A percentile compares a stretch with the other conserved stretches of the same genome.
Evolutionary conservation across 2,329 filamentous ascomycete species (phyloP).

Genomic region (Onygenales sp.): DNA sequence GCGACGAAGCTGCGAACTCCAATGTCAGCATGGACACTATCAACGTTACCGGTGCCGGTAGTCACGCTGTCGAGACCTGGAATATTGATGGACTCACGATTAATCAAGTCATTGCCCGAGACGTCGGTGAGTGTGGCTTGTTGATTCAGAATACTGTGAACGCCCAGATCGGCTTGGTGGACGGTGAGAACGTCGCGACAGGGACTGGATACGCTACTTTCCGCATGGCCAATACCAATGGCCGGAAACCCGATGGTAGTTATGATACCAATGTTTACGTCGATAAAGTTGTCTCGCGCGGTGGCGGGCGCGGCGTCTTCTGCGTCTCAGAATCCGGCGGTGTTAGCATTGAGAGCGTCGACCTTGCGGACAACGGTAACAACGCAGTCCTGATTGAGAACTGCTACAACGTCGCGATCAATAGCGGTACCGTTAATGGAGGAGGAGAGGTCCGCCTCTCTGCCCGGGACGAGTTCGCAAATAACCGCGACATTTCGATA

Average conservation of each 20-base stretch:
- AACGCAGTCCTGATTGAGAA: constrained; percentile 52
- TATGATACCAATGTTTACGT: constrained; percentile 46
- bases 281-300: constrained; percentile 45
- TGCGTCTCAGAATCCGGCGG: constrained; percentile 49
- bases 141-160: constrained; percentile 46
- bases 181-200: constrained; percentile 45
- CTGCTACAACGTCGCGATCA: constrained; percentile 47
- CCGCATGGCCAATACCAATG: constrained; percentile 50
- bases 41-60: constrained; percentile 43
- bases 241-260: constrained; percentile 37
- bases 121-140: constrained; percentile 49
- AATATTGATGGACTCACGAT: constrained; percentile 49
- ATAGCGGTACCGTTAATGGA: constrained; percentile 42
- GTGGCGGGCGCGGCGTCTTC: constrained; percentile 49
- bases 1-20: constrained; percentile 42
- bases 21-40: constrained; percentile 47
- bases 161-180: constrained; percentile 44
- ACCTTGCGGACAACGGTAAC: constrained; percentile 45
- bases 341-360: constrained; percentile 40
- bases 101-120: constrained; percentile 42
- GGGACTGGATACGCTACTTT: constrained; percentile 49
- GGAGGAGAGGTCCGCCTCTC: constrained; percentile 48
- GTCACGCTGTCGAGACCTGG: constrained; percentile 51
- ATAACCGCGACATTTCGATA: constrained; percentile 43
- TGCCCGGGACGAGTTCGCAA: constrained; percentile 45